Evolutionary conservation across 306 rosid species (phyloP).

Genomic region (Lotus japonicus): DNA sequence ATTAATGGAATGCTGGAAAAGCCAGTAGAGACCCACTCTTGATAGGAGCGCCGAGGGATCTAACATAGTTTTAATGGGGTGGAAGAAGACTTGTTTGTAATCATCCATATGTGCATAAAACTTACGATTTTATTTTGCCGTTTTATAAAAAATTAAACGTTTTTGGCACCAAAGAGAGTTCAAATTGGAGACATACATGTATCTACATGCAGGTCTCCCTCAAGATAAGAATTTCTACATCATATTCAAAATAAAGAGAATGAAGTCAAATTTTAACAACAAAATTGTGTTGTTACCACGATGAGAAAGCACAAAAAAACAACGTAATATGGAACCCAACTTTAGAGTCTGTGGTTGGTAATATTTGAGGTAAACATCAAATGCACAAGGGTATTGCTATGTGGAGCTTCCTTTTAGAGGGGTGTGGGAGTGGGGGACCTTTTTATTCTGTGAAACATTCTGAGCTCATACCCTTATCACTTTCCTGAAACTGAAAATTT

Average conservation of each 20-base stretch:
- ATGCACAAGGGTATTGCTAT: constrained; percentile 35
- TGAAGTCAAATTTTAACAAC: constrained; percentile 26
- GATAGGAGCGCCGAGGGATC: too few species aligned
- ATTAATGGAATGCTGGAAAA: too few species aligned
- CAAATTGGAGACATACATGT: constrained; percentile 1
- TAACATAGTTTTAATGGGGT: too few species aligned
- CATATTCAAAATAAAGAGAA: constrained; percentile 11
- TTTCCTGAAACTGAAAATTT: constrained; percentile 46
- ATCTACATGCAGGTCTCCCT: not conserved
- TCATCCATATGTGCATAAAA: constrained; percentile 1
- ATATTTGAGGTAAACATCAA: constrained; percentile 51
- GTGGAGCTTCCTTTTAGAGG: constrained; percentile 47
- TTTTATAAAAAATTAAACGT: not conserved
- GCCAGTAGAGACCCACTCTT: too few species aligned
- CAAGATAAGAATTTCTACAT: not conserved
- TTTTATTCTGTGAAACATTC: constrained; percentile 32
- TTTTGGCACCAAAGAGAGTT: constrained; percentile 2
- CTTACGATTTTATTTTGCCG: not conserved
- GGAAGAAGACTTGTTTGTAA: not conserved
- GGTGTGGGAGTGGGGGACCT: constrained; percentile 91
- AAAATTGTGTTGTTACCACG: constrained; percentile 18
- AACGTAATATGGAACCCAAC: constrained; percentile 47
- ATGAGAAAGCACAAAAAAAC: constrained; percentile 44
- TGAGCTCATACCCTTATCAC: constrained; percentile 32
- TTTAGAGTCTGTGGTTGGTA: constrained; percentile 69